Conservation (phyloP, 768 basidiomycete species). For the Boletus bicolor region DNA sequence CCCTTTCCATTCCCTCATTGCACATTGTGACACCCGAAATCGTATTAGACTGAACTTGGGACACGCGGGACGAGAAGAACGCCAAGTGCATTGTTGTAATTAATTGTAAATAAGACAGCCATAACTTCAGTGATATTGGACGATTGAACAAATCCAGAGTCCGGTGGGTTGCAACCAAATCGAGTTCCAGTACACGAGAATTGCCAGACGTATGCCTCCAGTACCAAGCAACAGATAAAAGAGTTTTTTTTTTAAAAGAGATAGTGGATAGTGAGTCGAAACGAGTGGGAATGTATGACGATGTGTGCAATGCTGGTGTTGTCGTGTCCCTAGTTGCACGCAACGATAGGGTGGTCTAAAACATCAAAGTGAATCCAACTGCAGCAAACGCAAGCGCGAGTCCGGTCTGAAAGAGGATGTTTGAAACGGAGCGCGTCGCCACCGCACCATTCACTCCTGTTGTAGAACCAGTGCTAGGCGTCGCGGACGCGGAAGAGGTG, state of each 20-base stretch:
- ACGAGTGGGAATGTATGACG: not conserved
- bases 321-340: not conserved
- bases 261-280: not conserved
- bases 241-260: not conserved
- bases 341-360: conserved; percentile 9
- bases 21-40: not conserved
- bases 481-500: not conserved
- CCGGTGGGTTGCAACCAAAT: not conserved
- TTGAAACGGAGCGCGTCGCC: not conserved
- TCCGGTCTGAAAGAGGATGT: conserved; percentile 12
- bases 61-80: not conserved
- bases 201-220: not conserved
- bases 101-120: conserved; percentile 9
- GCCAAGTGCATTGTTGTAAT: not conserved
- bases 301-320: not conserved
- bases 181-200: not conserved
- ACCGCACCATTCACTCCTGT: conserved; percentile 8
- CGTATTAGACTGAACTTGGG: not conserved
- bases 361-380: conserved; percentile 14
- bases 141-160: not conserved
- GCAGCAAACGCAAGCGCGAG: conserved; percentile 20
- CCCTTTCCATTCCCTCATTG: not conserved
- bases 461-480: not conserved
- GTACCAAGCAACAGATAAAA: not conserved
- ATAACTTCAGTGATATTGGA: not conserved